phyloP scores from a whole-genome alignment of 2,329 filamentous ascomycete genomes.

The Elsinoe necatrix region DNA sequence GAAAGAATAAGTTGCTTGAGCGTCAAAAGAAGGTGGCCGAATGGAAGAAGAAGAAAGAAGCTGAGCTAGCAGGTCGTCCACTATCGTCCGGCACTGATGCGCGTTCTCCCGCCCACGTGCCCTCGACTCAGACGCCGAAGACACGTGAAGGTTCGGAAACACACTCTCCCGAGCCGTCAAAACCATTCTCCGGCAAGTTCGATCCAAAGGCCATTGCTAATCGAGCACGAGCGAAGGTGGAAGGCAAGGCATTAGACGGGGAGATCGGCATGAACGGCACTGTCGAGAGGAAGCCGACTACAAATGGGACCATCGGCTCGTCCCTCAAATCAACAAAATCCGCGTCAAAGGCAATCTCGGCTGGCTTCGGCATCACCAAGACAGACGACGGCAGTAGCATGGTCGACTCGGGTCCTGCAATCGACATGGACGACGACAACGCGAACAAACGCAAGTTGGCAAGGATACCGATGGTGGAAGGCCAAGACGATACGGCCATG shows the following conservation, averaged over 20 bases:
- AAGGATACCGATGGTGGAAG: constrained; percentile 70
- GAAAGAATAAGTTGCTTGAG: constrained; percentile 47
- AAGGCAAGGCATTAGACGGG: constrained; percentile 45
- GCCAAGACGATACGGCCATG: constrained; percentile 38
- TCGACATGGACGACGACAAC: constrained; percentile 84
- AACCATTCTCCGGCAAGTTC: constrained; percentile 67
- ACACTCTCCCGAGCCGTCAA: constrained; percentile 39
- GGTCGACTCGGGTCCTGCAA: constrained; percentile 52
- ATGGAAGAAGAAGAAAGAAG: constrained; percentile 75
- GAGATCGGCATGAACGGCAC: constrained; percentile 44
- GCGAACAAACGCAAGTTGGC: constrained; percentile 79
- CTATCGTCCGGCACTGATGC: constrained; percentile 39
- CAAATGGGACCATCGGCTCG: constrained; percentile 23
- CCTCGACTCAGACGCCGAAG: constrained; percentile 18
- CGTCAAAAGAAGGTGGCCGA: constrained; percentile 73
- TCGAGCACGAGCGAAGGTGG: constrained; percentile 50
- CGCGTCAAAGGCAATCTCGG: constrained; percentile 57
- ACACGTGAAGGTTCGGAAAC: constrained; percentile 15
- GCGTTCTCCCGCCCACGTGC: constrained; percentile 11
- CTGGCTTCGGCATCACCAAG: constrained; percentile 76
- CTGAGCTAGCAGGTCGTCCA: constrained; percentile 52
- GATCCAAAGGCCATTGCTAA: constrained; percentile 81
- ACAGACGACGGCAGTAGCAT: constrained; percentile 51
- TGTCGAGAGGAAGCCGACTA: neutral
- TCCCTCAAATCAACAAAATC: constrained; percentile 53